Evolutionary conservation across 2,329 filamentous ascomycete species (phyloP).

Genomic region (Beauveria varroae): DNA sequence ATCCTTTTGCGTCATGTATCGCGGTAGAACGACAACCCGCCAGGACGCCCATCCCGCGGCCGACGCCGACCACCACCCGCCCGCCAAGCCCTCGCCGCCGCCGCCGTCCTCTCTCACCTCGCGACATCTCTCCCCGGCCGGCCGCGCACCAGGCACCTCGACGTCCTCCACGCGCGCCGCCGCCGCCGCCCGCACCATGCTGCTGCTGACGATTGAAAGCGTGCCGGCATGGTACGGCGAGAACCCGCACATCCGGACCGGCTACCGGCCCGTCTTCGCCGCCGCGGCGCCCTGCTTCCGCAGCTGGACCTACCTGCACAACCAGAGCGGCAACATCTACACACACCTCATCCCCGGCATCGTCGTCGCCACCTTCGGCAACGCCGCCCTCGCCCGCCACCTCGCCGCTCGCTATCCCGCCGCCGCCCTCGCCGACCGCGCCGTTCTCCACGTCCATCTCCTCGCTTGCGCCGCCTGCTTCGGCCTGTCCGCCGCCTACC

Average conservation of each 20-base stretch:
- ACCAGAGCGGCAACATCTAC: constrained; percentile 27
- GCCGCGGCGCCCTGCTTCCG: constrained; percentile 28
- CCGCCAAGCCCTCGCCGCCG: background rate
- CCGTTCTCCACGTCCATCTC: constrained; percentile 34
- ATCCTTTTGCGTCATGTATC: background rate
- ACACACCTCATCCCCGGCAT: constrained; percentile 35
- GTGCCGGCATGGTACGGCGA: constrained; percentile 35
- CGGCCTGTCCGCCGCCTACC: constrained; percentile 29
- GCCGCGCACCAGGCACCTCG: background rate
- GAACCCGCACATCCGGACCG: constrained; percentile 32
- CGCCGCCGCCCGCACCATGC: background rate
- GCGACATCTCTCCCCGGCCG: background rate
- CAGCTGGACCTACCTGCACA: constrained; percentile 33
- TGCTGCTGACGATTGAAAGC: constrained; percentile 21
- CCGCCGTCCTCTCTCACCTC: background rate
- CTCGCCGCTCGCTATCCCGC: constrained; percentile 24
- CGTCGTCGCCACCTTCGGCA: constrained; percentile 24
- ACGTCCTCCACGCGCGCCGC: too few species aligned
- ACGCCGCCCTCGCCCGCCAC: constrained; percentile 18
- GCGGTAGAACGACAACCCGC: background rate
- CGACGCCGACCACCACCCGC: background rate
- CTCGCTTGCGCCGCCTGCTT: constrained; percentile 29
- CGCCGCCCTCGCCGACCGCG: constrained; percentile 24
- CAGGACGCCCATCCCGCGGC: background rate
- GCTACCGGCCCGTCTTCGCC: constrained; percentile 34